A percentile compares a stretch with the other conserved stretches of the same genome.
Conservation (phyloP, 257 asterid genomes). For the Solanum verrucosum region DNA sequence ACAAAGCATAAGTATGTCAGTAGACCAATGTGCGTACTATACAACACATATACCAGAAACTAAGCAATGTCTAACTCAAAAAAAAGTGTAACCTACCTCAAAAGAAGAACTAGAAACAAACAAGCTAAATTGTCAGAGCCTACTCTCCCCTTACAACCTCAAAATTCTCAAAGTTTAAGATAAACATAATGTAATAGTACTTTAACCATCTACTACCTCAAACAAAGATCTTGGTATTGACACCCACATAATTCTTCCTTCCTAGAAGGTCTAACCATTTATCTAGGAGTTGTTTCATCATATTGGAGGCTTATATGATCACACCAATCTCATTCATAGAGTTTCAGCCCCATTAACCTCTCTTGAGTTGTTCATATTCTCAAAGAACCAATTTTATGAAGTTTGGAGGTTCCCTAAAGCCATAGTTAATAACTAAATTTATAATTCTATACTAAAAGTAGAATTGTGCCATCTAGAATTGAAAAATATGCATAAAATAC, state of each 20-base stretch:
- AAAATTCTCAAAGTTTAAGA: not conserved
- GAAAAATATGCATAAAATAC: not conserved
- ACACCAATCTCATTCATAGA: not conserved
- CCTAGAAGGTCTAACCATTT: not conserved
- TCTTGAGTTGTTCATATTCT: not conserved
- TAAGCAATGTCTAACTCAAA: not conserved
- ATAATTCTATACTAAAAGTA: not conserved
- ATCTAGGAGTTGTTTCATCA: not conserved
- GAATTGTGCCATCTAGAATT: not conserved
- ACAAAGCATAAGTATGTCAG: not conserved
- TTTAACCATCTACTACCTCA: not conserved
- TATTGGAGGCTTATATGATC: not conserved
- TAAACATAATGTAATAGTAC: not conserved
- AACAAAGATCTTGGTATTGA: not conserved
- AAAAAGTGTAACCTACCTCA: not conserved
- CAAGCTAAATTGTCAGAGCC: not conserved
- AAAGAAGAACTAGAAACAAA: not conserved
- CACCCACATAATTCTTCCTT: not conserved
- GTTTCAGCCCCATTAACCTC: not conserved
- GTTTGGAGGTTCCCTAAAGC: not conserved
- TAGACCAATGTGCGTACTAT: not conserved
- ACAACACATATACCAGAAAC: not conserved
- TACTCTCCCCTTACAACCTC: not conserved
- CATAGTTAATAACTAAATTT: not conserved
- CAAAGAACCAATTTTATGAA: not conserved